Percentiles rank a stretch among this genome's conserved stretches.
phyloP scores from a whole-genome alignment of 768 basidiomycete genomes.

The Rhizopogon vesiculosus region DNA sequence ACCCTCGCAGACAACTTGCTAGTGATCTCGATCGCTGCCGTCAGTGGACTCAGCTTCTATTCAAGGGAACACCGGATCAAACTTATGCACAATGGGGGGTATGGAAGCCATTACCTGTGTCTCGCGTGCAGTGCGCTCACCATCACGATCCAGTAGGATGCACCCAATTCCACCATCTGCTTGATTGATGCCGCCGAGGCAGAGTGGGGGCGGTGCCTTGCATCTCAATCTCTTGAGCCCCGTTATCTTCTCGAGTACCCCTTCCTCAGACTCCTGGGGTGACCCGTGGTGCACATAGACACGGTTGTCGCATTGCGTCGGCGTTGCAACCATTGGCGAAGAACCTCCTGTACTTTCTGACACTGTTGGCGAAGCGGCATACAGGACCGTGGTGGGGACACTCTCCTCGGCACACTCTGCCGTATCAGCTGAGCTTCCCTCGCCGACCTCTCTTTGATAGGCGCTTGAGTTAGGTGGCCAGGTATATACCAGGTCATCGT shows the following conservation, averaged over 20 bases:
- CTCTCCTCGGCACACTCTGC: not conserved
- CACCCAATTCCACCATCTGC: not conserved
- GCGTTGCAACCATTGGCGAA: conserved; percentile 4
- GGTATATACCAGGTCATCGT: conserved; percentile 7
- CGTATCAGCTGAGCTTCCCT: not conserved
- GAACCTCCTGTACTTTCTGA: conserved; percentile 4
- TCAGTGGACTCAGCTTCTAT: conserved; percentile 1
- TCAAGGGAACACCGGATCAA: not conserved
- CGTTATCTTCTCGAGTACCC: not conserved
- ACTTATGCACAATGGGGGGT: not conserved
- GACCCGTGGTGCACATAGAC: not conserved
- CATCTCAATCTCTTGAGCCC: conserved; percentile 5
- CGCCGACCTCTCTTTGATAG: not conserved
- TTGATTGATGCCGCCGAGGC: not conserved
- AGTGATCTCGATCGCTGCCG: conserved; percentile 5
- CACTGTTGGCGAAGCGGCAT: conserved; percentile 8
- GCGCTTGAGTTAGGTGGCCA: conserved; percentile 19
- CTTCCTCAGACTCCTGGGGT: not conserved
- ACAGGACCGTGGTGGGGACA: conserved; percentile 5
- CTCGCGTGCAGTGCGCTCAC: not conserved
- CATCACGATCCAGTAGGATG: not conserved
- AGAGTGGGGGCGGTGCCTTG: not conserved
- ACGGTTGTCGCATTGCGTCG: not conserved
- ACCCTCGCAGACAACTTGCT: conserved; percentile 6
- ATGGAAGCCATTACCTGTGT: not conserved